These are phyloP conservation scores for Ceratocystis colombiana DNA, from an alignment of 2,329 filamentous ascomycete genomes.

Conservation along the genomic window DNA sequence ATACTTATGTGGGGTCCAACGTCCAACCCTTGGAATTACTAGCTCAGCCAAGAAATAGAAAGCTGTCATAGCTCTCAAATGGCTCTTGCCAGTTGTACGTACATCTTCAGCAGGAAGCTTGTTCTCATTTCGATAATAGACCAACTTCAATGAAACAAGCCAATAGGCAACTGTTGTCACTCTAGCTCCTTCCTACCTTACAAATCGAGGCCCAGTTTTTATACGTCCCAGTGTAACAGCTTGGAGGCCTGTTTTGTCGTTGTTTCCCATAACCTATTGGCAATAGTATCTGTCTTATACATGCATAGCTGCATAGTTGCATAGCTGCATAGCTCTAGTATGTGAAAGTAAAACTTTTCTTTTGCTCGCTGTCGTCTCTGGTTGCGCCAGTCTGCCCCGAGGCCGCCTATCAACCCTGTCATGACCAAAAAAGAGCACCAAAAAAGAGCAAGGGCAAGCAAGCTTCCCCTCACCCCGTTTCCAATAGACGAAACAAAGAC, in stretches of 20 bases:
- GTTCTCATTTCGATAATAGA: neutral
- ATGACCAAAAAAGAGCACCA: neutral
- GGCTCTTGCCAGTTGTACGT: neutral
- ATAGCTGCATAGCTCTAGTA: slow-evolving; percentile 3
- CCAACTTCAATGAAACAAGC: neutral
- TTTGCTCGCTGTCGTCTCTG: neutral
- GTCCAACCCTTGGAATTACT: neutral
- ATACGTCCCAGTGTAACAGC: neutral
- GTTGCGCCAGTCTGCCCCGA: neutral
- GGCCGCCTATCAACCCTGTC: neutral
- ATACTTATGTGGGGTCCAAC: neutral
- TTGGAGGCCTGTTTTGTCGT: neutral
- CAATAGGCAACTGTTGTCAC: neutral
- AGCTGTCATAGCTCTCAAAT: too few relatives aligned
- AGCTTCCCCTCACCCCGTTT: neutral
- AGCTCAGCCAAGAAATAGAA: neutral
- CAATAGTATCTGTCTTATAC: neutral
- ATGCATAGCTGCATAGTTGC: neutral
- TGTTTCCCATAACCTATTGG: neutral
- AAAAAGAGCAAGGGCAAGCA: neutral
- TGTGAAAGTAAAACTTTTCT: neutral
- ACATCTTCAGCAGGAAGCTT: neutral
- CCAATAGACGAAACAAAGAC: neutral
- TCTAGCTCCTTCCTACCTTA: neutral
- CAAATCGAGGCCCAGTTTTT: neutral